Percentiles rank a stretch among this genome's conserved stretches.
These are phyloP conservation scores for Helotiales sp. DNA, from an alignment of 2,329 filamentous ascomycete genomes.

Conservation along the genomic window DNA sequence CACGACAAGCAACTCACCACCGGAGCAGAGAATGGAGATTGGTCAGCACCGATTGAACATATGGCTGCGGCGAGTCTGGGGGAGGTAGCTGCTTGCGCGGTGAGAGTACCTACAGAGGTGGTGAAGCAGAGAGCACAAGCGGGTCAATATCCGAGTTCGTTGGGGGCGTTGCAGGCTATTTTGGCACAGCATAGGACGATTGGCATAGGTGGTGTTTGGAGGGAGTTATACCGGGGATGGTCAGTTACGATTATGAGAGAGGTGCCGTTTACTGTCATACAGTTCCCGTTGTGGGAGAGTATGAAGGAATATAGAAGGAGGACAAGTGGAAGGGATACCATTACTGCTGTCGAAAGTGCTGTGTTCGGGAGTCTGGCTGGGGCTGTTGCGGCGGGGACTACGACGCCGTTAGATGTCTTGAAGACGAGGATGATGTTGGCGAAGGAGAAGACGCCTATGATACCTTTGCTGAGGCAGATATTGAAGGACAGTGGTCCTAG, in stretches of 20 bases:
- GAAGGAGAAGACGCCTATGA: conserved; percentile 61
- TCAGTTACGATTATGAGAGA: conserved; percentile 91
- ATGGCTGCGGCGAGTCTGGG: conserved; percentile 85
- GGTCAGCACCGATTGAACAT: conserved; percentile 53
- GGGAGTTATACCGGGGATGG: conserved; percentile 89
- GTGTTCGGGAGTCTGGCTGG: conserved; percentile 83
- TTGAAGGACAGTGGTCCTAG: conserved; percentile 61
- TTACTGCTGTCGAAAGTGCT: conserved; percentile 77
- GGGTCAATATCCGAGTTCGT: conserved; percentile 70
- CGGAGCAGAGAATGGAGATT: conserved; percentile 28
- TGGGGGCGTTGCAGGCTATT: conserved; percentile 70
- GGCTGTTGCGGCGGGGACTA: conserved; percentile 81
- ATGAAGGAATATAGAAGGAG: conserved; percentile 72
- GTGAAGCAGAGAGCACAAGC: conserved; percentile 97
- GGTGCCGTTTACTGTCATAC: conserved; percentile 95
- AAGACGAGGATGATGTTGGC: conserved; percentile 97
- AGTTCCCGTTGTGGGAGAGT: conserved; percentile 95
- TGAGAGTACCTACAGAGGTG: conserved; percentile 93
- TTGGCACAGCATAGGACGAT: conserved; percentile 46
- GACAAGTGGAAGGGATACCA: conserved; percentile 43
- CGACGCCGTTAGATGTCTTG: conserved; percentile 91
- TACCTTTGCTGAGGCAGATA: conserved; percentile 63
- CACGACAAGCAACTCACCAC: conserved; percentile 25
- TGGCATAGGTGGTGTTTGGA: conserved; percentile 63
- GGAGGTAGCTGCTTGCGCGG: conserved; percentile 87